Conservation (phyloP, 306 rosid genomes). For the Pachyrhizus erosus region DNA sequence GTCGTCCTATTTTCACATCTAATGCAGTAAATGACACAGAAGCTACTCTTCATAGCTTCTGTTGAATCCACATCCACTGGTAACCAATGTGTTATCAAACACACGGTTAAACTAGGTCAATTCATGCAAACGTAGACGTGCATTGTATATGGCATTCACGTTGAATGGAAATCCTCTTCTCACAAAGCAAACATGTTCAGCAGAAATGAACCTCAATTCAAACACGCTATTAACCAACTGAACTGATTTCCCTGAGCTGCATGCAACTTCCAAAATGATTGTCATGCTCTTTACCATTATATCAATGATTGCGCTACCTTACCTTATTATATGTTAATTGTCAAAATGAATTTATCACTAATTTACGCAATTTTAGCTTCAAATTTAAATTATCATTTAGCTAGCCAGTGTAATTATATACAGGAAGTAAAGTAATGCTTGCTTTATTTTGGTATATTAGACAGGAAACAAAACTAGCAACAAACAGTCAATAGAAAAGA, state of each 20-base stretch:
- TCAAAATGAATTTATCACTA: not conserved
- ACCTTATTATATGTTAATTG: not conserved
- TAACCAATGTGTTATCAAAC: too few species aligned
- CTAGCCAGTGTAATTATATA: not conserved
- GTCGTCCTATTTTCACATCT: too few species aligned
- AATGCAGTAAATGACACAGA: too few species aligned
- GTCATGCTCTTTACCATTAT: not conserved
- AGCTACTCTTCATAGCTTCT: too few species aligned
- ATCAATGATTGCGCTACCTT: not conserved
- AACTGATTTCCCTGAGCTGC: not conserved
- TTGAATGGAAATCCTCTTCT: too few species aligned
- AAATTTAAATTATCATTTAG: not conserved
- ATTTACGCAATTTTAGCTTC: not conserved
- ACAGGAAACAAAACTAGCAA: not conserved
- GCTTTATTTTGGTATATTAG: not conserved
- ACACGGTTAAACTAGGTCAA: too few species aligned
- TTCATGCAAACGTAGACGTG: too few species aligned
- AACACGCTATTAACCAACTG: not conserved
- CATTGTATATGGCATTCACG: too few species aligned
- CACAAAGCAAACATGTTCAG: too few species aligned
- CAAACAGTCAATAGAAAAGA: not conserved
- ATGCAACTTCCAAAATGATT: not conserved
- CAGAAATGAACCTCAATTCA: too few species aligned
- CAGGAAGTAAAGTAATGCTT: not conserved
- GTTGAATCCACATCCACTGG: too few species aligned